Conservation (phyloP, 768 basidiomycete species). For the Termitomyces sp. region DNA sequence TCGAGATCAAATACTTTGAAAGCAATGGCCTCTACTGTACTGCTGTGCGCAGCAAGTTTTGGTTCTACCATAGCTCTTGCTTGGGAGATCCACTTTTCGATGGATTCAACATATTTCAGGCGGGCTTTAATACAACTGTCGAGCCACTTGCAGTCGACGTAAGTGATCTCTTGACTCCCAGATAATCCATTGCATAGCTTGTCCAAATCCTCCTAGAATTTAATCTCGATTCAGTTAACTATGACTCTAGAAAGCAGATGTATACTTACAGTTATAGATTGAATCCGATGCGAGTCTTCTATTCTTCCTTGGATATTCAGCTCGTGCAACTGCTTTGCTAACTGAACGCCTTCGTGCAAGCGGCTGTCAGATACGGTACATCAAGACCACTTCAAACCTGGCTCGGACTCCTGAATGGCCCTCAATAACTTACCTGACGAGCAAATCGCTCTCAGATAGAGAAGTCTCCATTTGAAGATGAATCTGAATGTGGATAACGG, state of each 20-base stretch:
- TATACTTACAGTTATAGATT: constrained; percentile 3
- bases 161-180: not conserved
- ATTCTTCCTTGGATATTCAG: not conserved
- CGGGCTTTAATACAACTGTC: not conserved
- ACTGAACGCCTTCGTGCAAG: constrained; percentile 8
- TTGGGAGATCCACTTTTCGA: not conserved
- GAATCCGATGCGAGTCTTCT: not conserved
- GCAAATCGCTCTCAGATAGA: not conserved
- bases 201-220: not conserved
- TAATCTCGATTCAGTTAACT: not conserved
- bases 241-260: not conserved
- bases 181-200: not conserved
- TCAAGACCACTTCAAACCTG: not conserved
- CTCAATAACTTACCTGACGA: constrained; percentile 2
- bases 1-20: not conserved
- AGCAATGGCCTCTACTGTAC: not conserved
- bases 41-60: not conserved
- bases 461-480: not conserved
- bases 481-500: not conserved
- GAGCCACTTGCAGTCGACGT: constrained; percentile 1
- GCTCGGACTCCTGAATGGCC: not conserved
- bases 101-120: not conserved
- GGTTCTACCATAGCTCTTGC: not conserved
- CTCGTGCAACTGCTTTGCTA: not conserved
- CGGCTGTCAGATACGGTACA: not conserved